Base-by-base conservation (phyloP, 148 eudicot species). In the Mesembryanthemum crystallinum region DNA sequence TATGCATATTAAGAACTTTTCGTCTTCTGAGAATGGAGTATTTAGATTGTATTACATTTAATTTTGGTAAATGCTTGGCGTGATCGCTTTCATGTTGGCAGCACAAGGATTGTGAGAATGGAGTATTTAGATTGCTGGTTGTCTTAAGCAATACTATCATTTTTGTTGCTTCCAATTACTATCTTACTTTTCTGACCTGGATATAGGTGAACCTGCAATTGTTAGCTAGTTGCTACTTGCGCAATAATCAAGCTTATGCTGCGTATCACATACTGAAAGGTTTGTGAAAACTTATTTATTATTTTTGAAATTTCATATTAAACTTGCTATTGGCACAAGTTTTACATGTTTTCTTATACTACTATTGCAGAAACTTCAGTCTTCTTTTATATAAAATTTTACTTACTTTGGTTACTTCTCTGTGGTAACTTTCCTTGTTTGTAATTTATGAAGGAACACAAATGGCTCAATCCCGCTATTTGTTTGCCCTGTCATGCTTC, bases 401-500 rank as follows among this genome's bases (percentile, higher is more conserved):
- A 17, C 30, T 43, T 45, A 64, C 52, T 21, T 59, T 43, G 3
- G 21, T 27, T 51, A 20, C 7, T 28, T 61, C 4, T 45, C 32
- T 61, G 74, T 70, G 42, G 13, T 42, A 33, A 23, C 71, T 63
- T 59, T 63, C 20, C 39, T 35, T 78, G 61, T 79, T 61, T 74
- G 43, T 87, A 70, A 70, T 47, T n/a, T 47, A 27, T 88, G 84
- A 81, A 95, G 99, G 99, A 71, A 83, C 90, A 64, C 90, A 83
- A 64, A 82, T 84, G 94, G 87, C 98, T 79, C 97, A 91, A 78
- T 92, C 98, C 73, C 94, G 99, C 83, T 95, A 92, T 88, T 86
- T 95, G 90, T 92, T 95, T 82, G 99, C 98, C 51, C 73, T 88
- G 60, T 88, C 98, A 72, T 95, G 98, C 90, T 95, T 89, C 83